These are phyloP conservation scores for Tolypocladium album DNA, from an alignment of 2,329 filamentous ascomycete genomes.

Conservation along the genomic window DNA sequence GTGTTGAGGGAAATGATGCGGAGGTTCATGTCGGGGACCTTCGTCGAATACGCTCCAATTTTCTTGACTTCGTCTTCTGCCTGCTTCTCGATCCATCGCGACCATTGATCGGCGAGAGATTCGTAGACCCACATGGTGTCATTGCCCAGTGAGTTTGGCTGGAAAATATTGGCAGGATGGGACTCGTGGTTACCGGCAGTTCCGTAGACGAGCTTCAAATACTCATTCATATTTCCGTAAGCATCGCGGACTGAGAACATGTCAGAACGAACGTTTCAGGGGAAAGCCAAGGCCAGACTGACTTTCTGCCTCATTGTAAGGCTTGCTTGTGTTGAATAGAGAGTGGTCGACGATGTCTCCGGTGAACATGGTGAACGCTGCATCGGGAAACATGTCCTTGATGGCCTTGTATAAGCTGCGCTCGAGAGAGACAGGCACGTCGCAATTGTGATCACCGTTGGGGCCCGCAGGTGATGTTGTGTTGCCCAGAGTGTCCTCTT, in stretches of 20 bases:
- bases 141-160: slow-evolving; percentile 24
- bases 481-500: slow-evolving; percentile 34
- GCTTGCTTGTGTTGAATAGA: slow-evolving; percentile 31
- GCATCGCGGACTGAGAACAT: slow-evolving; percentile 26
- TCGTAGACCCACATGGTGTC: slow-evolving; percentile 41
- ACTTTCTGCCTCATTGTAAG: slow-evolving; percentile 20
- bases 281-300: neutral
- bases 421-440: slow-evolving; percentile 38
- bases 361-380: slow-evolving; percentile 46
- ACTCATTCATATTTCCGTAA: slow-evolving; percentile 32
- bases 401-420: slow-evolving; percentile 45
- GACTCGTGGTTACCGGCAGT: slow-evolving; percentile 47
- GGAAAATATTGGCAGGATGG: slow-evolving; percentile 38
- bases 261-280: neutral
- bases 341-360: slow-evolving; percentile 47
- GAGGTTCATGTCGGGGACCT: slow-evolving; percentile 31
- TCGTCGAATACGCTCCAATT: slow-evolving; percentile 38
- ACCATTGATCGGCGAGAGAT: slow-evolving; percentile 33
- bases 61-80: slow-evolving; percentile 19
- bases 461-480: slow-evolving; percentile 37
- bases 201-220: slow-evolving; percentile 34
- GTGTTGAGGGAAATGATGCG: slow-evolving; percentile 49
- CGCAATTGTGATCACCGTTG: slow-evolving; percentile 42
- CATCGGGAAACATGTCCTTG: slow-evolving; percentile 30
- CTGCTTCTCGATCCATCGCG: slow-evolving; percentile 26